These are phyloP conservation scores for Rhodotorula sphaerocarpa DNA, from an alignment of 768 basidiomycete species.

Conservation along the genomic window DNA sequence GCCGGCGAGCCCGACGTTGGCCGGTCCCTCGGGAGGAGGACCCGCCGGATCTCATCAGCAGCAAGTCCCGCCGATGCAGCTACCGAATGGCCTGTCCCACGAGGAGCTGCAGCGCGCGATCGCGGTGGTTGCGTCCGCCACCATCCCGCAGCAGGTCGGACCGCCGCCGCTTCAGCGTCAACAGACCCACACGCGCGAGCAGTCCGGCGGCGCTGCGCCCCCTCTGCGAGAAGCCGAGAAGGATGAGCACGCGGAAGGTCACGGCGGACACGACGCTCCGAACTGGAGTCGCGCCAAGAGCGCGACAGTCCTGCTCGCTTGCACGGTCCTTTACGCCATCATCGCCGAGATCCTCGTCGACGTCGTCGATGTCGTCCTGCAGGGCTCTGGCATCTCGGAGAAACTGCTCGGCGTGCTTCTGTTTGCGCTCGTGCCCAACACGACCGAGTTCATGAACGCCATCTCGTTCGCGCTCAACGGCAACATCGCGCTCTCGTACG, in stretches of 20 bases:
- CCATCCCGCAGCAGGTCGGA: constrained; percentile 4
- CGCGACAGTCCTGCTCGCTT: constrained; percentile 76
- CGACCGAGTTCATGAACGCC: constrained; percentile 88
- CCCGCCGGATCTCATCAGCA: constrained; percentile 2
- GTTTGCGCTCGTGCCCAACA: constrained; percentile 95
- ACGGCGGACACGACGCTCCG: constrained; percentile 86
- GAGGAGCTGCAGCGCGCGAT: constrained; percentile 40
- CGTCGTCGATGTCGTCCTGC: constrained; percentile 85
- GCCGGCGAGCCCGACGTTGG: neutral
- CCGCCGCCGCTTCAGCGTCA: constrained; percentile 48
- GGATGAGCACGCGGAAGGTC: constrained; percentile 52
- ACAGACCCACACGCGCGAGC: constrained; percentile 49
- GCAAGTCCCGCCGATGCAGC: constrained; percentile 14
- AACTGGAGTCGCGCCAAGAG: constrained; percentile 88
- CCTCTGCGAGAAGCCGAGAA: constrained; percentile 35
- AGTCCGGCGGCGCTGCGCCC: constrained; percentile 36
- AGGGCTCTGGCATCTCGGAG: constrained; percentile 86
- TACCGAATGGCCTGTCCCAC: constrained; percentile 41
- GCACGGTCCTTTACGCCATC: constrained; percentile 84
- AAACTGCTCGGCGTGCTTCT: constrained; percentile 95
- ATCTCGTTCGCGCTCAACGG: constrained; percentile 94
- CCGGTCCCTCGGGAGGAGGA: neutral
- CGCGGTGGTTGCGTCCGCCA: constrained; percentile 21
- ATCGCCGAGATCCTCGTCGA: constrained; percentile 94
- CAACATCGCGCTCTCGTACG: constrained; percentile 88